phyloP scores from a whole-genome alignment of 768 basidiomycete species.

The Serendipita indica region DNA sequence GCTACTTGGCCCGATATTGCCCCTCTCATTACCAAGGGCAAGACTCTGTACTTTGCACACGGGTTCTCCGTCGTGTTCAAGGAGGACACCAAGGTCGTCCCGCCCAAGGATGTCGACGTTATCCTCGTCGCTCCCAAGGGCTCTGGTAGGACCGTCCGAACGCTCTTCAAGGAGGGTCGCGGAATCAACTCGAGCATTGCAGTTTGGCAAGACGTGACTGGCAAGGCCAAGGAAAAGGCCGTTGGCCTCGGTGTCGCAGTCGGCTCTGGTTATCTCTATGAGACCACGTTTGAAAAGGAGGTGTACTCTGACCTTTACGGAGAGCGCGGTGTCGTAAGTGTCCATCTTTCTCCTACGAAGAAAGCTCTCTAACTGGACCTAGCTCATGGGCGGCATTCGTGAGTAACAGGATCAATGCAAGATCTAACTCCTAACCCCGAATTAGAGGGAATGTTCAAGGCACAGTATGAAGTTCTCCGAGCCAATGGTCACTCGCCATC shows the following conservation, averaged over 20 bases:
- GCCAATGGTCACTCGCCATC: conserved; percentile 94
- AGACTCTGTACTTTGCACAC: conserved; percentile 99
- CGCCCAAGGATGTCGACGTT: conserved; percentile 89
- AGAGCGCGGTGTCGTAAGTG: conserved; percentile 97
- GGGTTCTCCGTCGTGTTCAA: conserved; percentile 99
- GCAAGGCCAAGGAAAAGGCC: conserved; percentile 95
- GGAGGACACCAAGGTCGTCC: conserved; percentile 87
- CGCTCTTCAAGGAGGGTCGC: conserved; percentile 98
- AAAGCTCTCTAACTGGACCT: conserved; percentile 11
- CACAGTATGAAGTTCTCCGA: conserved; percentile 95
- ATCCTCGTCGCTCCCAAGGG: conserved; percentile 99
- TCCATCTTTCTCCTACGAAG: conserved; percentile 19
- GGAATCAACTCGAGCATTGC: conserved; percentile 94
- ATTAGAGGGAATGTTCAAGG: conserved; percentile 91
- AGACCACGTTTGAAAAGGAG: conserved; percentile 99
- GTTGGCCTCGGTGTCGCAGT: conserved; percentile 86
- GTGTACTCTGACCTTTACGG: conserved; percentile 99
- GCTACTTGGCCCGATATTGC: conserved; percentile 81
- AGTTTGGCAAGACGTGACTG: conserved; percentile 95
- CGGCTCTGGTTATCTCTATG: conserved; percentile 96
- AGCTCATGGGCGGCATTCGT: conserved; percentile 97
- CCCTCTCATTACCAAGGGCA: conserved; percentile 97
- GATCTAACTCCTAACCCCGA: conserved; percentile 12
- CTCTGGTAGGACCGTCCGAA: conserved; percentile 95
- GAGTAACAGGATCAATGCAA: conserved; percentile 26